These are phyloP conservation scores for Chaetomium olivaceum DNA, from an alignment of 2,329 filamentous ascomycete species.

Conservation along the genomic window DNA sequence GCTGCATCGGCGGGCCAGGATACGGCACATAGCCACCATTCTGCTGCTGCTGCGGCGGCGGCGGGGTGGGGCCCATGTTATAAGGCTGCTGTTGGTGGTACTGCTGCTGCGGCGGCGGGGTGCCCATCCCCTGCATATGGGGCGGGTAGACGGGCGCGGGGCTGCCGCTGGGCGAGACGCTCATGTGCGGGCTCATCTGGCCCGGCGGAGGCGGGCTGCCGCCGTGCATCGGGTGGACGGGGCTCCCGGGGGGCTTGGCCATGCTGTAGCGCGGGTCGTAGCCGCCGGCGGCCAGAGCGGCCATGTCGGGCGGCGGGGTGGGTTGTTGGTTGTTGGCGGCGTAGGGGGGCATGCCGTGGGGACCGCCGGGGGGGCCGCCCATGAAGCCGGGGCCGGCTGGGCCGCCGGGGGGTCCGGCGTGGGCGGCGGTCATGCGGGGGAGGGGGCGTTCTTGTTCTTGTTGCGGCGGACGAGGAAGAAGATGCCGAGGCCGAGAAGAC, in stretches of 20 bases:
- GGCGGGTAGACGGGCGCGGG: slow-evolving; percentile 11
- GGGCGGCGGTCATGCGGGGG: not conserved
- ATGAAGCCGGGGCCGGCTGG: slow-evolving; percentile 2
- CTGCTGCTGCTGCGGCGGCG: not conserved
- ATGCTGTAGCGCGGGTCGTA: slow-evolving; percentile 20
- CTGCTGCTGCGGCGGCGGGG: not conserved
- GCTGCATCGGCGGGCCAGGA: slow-evolving; percentile 6
- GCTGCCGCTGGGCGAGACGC: not conserved
- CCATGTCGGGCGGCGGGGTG: not conserved
- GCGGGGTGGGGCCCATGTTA: not conserved
- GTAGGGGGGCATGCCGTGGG: not conserved
- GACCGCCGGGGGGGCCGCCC: slow-evolving; percentile 7
- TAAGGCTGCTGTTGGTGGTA: not conserved
- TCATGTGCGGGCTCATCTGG: slow-evolving; percentile 4
- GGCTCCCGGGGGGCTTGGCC: slow-evolving; percentile 13
- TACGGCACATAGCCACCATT: slow-evolving; percentile 4
- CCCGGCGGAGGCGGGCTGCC: no score
- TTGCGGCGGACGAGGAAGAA: slow-evolving; percentile 26
- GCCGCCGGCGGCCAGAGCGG: not conserved
- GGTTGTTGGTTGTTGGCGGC: not conserved
- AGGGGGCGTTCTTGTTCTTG: not conserved
- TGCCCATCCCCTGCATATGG: slow-evolving; percentile 6
- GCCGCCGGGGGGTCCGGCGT: not conserved
- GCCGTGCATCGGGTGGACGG: slow-evolving; percentile 11
- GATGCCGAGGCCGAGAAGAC: slow-evolving; percentile 21